Conservation (phyloP, 179 eudicot genomes). For the Carnegiea gigantea region DNA sequence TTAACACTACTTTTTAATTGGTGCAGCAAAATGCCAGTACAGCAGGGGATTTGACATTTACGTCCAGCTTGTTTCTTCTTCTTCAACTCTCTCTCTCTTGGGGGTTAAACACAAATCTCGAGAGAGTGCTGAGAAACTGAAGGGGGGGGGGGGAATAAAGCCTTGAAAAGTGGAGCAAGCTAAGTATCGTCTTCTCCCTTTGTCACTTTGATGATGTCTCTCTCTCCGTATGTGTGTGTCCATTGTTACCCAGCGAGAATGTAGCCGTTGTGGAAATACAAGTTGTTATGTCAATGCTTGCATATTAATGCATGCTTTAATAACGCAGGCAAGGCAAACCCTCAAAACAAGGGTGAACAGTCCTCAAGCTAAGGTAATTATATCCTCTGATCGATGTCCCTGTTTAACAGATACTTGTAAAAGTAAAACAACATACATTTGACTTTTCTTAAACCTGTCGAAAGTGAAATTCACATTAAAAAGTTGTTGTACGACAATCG, state of each 20-base stretch:
- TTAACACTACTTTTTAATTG: too few species aligned
- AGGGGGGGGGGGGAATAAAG: neutral
- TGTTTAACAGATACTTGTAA: too few species aligned
- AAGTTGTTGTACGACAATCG: too few species aligned
- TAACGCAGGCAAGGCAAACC: neutral
- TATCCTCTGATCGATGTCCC: too few species aligned
- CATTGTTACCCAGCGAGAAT: neutral
- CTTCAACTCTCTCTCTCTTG: neutral
- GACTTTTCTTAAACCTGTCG: too few species aligned
- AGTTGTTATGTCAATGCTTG: too few species aligned
- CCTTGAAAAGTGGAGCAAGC: constrained; percentile 36
- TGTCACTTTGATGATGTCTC: constrained; percentile 1
- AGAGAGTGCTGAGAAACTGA: constrained; percentile 10
- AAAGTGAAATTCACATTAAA: too few species aligned
- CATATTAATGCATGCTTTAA: neutral
- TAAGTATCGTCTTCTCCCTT: constrained; percentile 33
- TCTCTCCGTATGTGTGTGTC: neutral
- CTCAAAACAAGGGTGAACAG: neutral
- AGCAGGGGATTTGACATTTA: constrained; percentile 40
- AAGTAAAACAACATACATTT: too few species aligned
- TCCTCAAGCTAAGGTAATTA: neutral
- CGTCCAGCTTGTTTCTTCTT: constrained; percentile 32
- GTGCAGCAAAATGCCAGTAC: neutral
- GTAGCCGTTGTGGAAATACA: constrained; percentile 19
- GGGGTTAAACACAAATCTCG: constrained; percentile 20